Percentiles rank a stretch among this genome's conserved stretches.
phyloP scores from a whole-genome alignment of 495 filamentous ascomycete species.

The Bathelium albidoporum region DNA sequence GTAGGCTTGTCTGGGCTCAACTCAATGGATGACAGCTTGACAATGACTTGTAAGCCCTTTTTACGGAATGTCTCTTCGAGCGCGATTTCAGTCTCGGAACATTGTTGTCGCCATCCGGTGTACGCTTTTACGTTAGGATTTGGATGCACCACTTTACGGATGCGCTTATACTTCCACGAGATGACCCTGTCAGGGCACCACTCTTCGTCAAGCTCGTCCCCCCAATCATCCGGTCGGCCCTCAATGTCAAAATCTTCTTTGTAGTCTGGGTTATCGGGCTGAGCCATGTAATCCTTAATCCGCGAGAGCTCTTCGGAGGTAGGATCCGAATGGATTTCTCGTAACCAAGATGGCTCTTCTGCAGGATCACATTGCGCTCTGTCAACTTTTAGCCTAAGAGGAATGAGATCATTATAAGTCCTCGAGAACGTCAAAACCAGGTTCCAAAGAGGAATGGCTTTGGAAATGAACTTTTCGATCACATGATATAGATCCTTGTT shows the following conservation, averaged over 20 bases:
- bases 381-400: background rate
- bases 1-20: slow-evolving; percentile 46
- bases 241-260: background rate
- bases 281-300: no score
- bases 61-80: background rate
- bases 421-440: slow-evolving; percentile 8
- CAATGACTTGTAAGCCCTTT: slow-evolving; percentile 47
- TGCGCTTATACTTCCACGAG: no score
- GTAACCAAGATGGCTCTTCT: background rate
- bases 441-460: slow-evolving; percentile 47
- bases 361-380: background rate
- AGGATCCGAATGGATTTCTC: no score
- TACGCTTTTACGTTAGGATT: no score
- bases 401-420: slow-evolving; percentile 1
- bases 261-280: background rate
- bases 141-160: no score
- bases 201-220: slow-evolving; percentile 7
- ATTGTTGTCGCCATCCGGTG: background rate
- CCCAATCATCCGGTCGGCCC: slow-evolving; percentile 12
- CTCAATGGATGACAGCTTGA: slow-evolving; percentile 53
- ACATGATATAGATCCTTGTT: slow-evolving; percentile 40
- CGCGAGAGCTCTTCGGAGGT: no score
- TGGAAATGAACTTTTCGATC: slow-evolving; percentile 40
- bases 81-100: background rate
- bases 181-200: background rate